phyloP scores from a whole-genome alignment of 225 moss, liverwort and hornwort genomes.

The Pseudisothecium myosuroides region DNA sequence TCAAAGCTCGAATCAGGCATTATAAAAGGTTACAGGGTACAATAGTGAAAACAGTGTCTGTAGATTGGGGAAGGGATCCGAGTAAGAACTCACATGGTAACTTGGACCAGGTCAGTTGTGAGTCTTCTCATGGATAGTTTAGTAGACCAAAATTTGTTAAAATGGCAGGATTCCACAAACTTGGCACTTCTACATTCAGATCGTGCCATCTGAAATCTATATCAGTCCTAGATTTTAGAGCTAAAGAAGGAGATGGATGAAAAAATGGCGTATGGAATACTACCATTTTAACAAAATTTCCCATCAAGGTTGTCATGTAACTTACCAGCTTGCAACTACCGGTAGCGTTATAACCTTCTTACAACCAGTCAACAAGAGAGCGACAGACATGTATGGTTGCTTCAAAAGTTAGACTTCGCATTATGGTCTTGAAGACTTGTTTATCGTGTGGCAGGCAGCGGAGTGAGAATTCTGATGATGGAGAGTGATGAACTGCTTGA shows the following conservation, averaged over 20 bases:
- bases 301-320: background rate
- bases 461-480: background rate
- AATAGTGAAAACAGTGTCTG: background rate
- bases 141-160: no score
- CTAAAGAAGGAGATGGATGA: no score
- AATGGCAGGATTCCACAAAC: no score
- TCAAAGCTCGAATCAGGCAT: background rate
- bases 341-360: no score
- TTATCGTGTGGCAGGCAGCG: background rate
- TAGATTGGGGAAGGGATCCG: background rate
- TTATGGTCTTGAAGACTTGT: background rate
- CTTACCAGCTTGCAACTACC: background rate
- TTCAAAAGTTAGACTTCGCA: background rate
- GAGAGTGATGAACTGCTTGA: background rate
- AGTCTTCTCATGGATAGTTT: background rate
- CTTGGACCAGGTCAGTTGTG: background rate
- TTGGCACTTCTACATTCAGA: no score
- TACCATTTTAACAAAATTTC: no score
- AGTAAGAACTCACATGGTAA: background rate
- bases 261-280: no score
- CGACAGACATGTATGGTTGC: background rate
- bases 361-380: background rate
- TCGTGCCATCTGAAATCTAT: no score
- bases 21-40: background rate
- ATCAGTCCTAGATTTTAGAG: no score